Percentiles rank a stretch among this genome's conserved stretches.
These are phyloP conservation scores for Penicillium longicatenatum DNA, from an alignment of 495 filamentous ascomycete genomes.

Conservation along the genomic window DNA sequence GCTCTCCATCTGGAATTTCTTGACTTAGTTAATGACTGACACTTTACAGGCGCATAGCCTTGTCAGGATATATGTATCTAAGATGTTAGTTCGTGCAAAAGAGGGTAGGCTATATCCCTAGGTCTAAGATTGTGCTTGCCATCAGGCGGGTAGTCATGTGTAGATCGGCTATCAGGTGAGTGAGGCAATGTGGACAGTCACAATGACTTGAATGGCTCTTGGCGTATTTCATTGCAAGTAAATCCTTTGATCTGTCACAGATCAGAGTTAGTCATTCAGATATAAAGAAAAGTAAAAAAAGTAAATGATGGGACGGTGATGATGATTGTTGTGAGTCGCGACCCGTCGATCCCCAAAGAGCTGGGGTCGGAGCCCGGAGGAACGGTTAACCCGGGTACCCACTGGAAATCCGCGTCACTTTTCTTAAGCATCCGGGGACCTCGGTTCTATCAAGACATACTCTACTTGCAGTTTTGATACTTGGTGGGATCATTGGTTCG, in stretches of 20 bases:
- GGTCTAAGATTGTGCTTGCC: conserved; percentile 14
- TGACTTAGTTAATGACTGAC: background rate
- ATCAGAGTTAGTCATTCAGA: background rate
- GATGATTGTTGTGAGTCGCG: too few relatives aligned
- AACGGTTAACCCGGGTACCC: conserved; percentile 5
- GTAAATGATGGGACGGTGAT: too few relatives aligned
- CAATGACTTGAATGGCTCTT: conserved; percentile 14
- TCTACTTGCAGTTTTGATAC: background rate
- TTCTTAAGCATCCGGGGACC: conserved; percentile 4
- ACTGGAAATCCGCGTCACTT: conserved; percentile 12
- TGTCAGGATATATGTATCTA: background rate
- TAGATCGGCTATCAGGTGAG: conserved; percentile 17
- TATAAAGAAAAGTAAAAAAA: background rate
- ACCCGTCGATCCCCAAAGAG: background rate
- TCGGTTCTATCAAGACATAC: background rate
- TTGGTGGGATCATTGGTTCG: background rate
- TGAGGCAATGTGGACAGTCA: conserved; percentile 10
- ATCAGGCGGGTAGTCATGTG: conserved; percentile 34
- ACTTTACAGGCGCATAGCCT: background rate
- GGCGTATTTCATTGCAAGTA: background rate
- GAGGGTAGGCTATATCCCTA: background rate
- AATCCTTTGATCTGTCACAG: background rate
- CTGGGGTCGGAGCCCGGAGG: conserved; percentile 8
- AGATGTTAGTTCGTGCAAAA: background rate
- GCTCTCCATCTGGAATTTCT: conserved; percentile 22